phyloP scores from a whole-genome alignment of 1,139 yeast species.

The Blastobotrys arbuscula region DNA sequence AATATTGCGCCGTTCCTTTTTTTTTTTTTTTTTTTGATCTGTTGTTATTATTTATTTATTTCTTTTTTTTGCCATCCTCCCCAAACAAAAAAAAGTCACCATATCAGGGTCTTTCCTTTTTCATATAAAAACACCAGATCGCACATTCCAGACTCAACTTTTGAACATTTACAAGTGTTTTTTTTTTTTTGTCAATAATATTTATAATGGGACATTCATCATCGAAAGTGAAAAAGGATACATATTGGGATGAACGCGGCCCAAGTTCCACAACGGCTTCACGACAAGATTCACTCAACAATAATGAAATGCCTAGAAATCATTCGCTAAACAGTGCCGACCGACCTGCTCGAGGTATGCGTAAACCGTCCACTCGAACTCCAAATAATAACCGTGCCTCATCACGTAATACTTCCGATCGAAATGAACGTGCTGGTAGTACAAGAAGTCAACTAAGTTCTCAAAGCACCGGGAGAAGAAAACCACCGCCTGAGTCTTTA shows the following conservation, averaged over 20 bases:
- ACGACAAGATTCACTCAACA: background rate
- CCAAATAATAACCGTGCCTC: too few species aligned
- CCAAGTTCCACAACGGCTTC: too few species aligned
- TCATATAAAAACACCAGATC: too few species aligned
- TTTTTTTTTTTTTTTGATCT: too few species aligned
- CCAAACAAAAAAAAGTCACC: too few species aligned
- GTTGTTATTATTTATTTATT: too few species aligned
- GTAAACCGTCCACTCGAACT: background rate
- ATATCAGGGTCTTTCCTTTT: background rate
- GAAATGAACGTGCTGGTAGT: background rate
- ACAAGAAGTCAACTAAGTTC: background rate
- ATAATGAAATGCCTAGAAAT: background rate
- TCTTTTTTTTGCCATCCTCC: too few species aligned
- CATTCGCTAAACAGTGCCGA: background rate
- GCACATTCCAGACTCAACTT: too few species aligned
- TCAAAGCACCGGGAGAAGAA: background rate
- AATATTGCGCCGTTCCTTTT: too few species aligned
- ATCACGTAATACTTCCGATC: background rate
- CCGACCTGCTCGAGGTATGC: background rate
- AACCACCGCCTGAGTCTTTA: background rate
- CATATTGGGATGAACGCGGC: background rate
- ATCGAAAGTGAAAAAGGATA: background rate
- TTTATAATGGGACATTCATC: conserved; percentile 4
- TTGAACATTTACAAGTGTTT: too few species aligned
- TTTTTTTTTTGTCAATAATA: background rate